phyloP scores from a whole-genome alignment of 495 filamentous ascomycete genomes.

The Neurospora terricola region DNA sequence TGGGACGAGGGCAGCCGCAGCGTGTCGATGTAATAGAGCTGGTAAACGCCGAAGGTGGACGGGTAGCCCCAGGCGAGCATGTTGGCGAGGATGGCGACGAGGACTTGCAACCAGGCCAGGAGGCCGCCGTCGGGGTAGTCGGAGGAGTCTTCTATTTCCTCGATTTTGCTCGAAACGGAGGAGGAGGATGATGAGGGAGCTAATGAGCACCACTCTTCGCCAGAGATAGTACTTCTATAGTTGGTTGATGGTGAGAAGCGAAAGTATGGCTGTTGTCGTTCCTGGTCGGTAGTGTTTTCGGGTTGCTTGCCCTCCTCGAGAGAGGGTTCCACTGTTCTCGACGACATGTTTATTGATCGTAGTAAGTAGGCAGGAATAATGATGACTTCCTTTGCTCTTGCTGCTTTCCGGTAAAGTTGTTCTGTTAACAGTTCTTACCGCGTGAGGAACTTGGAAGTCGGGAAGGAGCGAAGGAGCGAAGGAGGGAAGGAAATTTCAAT shows the following conservation, averaged over 20 bases:
- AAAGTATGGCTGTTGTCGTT: not conserved
- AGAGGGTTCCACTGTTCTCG: not conserved
- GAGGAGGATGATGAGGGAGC: not conserved
- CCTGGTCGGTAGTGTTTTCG: not conserved
- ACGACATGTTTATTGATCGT: not conserved
- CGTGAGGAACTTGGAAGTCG: not conserved
- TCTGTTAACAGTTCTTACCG: not conserved
- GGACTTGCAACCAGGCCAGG: conserved; percentile 33
- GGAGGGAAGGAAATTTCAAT: not conserved
- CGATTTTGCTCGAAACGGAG: not conserved
- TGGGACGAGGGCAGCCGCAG: conserved; percentile 29
- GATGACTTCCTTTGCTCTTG: not conserved
- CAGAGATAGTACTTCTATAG: not conserved
- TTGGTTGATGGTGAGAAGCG: not conserved
- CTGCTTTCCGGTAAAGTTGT: not conserved
- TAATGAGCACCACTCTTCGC: not conserved
- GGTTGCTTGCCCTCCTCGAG: not conserved
- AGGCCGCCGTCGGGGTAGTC: conserved; percentile 31
- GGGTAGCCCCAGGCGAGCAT: conserved; percentile 34
- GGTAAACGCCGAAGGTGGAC: conserved; percentile 34
- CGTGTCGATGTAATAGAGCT: conserved; percentile 37
- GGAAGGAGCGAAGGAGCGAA: not conserved
- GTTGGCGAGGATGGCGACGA: conserved; percentile 30
- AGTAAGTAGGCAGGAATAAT: not conserved
- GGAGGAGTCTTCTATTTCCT: conserved; percentile 8